Evolutionary conservation across 352 stramenopile species (phyloP).

Genomic region (Phytophthora melonis): DNA sequence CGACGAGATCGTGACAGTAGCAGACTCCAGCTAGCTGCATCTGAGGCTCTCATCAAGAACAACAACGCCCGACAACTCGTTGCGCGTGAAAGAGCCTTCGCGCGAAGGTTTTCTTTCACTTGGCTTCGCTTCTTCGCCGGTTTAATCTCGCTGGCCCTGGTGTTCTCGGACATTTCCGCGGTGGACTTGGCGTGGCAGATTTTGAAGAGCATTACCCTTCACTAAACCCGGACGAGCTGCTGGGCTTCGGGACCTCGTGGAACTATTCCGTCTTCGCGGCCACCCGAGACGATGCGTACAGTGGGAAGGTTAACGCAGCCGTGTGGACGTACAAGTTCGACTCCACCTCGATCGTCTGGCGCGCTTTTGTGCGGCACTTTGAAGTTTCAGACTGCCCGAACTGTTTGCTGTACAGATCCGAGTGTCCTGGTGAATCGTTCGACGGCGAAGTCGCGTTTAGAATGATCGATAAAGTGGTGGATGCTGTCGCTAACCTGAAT

Average conservation of each 20-base stretch:
- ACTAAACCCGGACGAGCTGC: constrained; percentile 42
- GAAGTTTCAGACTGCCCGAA: constrained; percentile 20
- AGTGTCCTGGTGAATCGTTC: constrained; percentile 17
- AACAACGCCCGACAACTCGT: too few relatives aligned
- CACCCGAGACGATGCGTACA: constrained; percentile 14
- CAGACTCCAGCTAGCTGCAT: too few relatives aligned
- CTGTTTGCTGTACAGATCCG: constrained; percentile 30
- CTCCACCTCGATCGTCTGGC: constrained; percentile 43
- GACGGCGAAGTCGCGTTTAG: constrained; percentile 30
- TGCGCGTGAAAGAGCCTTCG: too few relatives aligned
- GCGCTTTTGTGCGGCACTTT: constrained; percentile 33
- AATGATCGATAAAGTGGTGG: constrained; percentile 41
- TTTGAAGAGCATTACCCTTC: constrained; percentile 34
- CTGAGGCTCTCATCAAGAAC: too few relatives aligned
- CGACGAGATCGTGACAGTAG: too few relatives aligned
- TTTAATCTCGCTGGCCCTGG: too few relatives aligned
- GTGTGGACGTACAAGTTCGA: constrained; percentile 58
- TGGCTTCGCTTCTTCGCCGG: too few relatives aligned
- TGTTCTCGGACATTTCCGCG: too few relatives aligned
- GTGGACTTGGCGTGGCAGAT: too few relatives aligned
- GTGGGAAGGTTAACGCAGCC: background rate
- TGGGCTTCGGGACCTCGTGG: constrained; percentile 41
- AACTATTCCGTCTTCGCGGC: constrained; percentile 40
- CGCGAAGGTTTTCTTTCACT: too few relatives aligned
- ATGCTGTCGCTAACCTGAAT: constrained; percentile 4